These are phyloP conservation scores for Galeopsis tetrahit DNA, from an alignment of 257 asterid genomes.

Conservation along the genomic window DNA sequence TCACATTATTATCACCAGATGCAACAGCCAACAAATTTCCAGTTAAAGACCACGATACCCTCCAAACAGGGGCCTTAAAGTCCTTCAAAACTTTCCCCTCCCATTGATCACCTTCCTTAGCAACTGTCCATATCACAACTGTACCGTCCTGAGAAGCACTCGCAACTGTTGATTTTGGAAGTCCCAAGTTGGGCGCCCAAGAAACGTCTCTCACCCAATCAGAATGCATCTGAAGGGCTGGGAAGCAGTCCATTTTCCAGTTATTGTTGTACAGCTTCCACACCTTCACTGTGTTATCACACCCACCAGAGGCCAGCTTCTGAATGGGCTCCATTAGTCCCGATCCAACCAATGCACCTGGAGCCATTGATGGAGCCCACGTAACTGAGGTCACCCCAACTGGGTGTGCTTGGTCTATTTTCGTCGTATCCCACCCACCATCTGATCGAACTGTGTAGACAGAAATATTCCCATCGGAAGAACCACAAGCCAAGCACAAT, in stretches of 20 bases:
- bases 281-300: constrained; percentile 88
- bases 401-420: constrained; percentile 92
- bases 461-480: constrained; percentile 84
- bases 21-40: constrained; percentile 93
- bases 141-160: constrained; percentile 96
- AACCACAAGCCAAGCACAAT: constrained; percentile 90
- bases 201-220: constrained; percentile 98
- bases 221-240: constrained; percentile 78
- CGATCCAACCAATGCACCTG: constrained; percentile 78
- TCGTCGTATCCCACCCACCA: constrained; percentile 84
- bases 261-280: constrained; percentile 76
- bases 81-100: constrained; percentile 84
- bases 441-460: constrained; percentile 71
- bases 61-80: constrained; percentile 86
- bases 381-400: constrained; percentile 96
- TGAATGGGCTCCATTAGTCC: constrained; percentile 68
- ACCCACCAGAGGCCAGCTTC: constrained; percentile 94
- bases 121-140: constrained; percentile 85
- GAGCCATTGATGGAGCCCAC: constrained; percentile 92
- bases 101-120: constrained; percentile 88
- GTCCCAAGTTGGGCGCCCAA: constrained; percentile 98
- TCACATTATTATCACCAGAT: constrained; percentile 76
- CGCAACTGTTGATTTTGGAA: constrained; percentile 90
- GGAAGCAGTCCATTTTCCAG: constrained; percentile 97
- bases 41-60: constrained; percentile 97